phyloP scores from a whole-genome alignment of 352 stramenopile genomes.

The Sclerospora graminicola region DNA sequence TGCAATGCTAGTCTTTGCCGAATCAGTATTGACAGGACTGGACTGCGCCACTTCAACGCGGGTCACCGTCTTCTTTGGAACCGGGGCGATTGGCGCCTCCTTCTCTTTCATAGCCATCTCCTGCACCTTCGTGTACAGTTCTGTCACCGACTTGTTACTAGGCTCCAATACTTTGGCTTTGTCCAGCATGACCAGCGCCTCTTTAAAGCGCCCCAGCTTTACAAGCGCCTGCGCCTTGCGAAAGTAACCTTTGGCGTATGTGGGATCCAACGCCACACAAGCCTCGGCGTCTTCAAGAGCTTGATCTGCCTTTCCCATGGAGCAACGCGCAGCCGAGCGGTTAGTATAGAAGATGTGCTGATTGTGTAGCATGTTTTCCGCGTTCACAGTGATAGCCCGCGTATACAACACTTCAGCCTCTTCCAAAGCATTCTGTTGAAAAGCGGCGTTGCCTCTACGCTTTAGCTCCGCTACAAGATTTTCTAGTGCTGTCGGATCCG shows the following conservation, averaged over 20 bases:
- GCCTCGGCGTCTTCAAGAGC: constrained; percentile 63
- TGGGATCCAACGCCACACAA: constrained; percentile 41
- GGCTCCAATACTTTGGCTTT: constrained; percentile 51
- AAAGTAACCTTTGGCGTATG: constrained; percentile 80
- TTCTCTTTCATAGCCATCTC: constrained; percentile 53
- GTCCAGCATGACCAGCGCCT: constrained; percentile 54
- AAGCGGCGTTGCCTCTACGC: constrained; percentile 79
- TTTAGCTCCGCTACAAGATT: constrained; percentile 83
- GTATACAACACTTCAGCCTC: constrained; percentile 95
- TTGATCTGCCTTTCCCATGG: constrained; percentile 61
- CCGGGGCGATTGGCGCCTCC: constrained; percentile 18
- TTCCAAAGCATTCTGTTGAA: constrained; percentile 74
- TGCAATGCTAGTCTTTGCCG: constrained; percentile 1
- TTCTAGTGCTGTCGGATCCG: constrained; percentile 35
- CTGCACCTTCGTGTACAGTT: constrained; percentile 51
- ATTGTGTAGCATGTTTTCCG: constrained; percentile 35
- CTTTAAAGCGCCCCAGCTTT: constrained; percentile 56
- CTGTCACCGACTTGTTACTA: constrained; percentile 59
- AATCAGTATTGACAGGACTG: constrained; percentile 7
- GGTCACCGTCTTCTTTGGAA: constrained; percentile 45
- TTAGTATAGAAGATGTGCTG: constrained; percentile 86
- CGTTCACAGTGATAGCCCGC: constrained; percentile 87
- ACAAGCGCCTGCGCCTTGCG: constrained; percentile 70
- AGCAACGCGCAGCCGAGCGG: constrained; percentile 71
- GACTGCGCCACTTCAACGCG: constrained; percentile 49